Evolutionary conservation across 2,329 filamentous ascomycete species (phyloP), one percentile per base, ranked within the genome.

Genomic region (Sphaerulina vaccinii): DNA sequence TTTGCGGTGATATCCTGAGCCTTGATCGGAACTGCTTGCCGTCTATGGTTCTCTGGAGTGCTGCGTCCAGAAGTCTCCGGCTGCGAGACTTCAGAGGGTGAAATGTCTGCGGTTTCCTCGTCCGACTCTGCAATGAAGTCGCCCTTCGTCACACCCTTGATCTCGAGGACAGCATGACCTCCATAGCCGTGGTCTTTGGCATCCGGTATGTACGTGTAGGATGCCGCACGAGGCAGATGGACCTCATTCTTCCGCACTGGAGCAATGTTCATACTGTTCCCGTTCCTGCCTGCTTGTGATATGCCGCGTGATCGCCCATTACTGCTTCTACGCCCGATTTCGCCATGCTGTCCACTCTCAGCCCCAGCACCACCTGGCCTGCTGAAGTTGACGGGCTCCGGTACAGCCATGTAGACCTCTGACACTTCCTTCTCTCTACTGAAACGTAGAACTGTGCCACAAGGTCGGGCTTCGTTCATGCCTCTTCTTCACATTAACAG

Each of bases 161-260:
- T 68, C 38, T 66, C 65, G 43, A 72, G 62, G 4, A 68, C 52
- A 11, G 55, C 57, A 27, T 68, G 58, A 24, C 59, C 54, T 18
- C 39, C 48, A 41, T 62, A 64, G 15, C 61, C 57, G 33, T 67
- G 43, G 21, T 65, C 59, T 45, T 67, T 70, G 22, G 67, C 61
- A 22, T 70, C 68, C 3, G 77, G 73, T 42, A 83, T 65, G 57
- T 78, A 75, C 40, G 77, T 80, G 66, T 80, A 83, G 61, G 81
- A 84, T 24, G 81, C 81, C 41, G 81, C 76, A 51, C 80, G 75
- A 22, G 76, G 75, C 23, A 83, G 59, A 21, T 68, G 37, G n/a
- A 27, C 38, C 15, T n/a, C 46, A 36, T 48, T 54, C 27, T 46
- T 43, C 32, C 29, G 23, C 8, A 51, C 32, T 40, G 55, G 33